Conservation (phyloP, 805 yeast species). For the Suhomyces kilbournensis region DNA sequence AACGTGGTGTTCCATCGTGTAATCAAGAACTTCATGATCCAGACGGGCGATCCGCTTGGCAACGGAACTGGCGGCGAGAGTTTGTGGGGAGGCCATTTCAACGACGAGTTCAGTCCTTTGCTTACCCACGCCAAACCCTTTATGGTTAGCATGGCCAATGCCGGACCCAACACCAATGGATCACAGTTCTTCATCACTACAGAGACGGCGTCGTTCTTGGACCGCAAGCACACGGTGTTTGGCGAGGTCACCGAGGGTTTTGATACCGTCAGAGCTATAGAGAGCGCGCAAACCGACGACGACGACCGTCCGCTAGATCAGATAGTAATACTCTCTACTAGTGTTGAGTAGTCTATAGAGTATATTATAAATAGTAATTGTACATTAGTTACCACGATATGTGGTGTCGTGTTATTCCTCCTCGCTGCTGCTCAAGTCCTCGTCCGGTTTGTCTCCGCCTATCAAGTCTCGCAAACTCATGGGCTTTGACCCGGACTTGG, state of each 20-base stretch:
- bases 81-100: slow-evolving; percentile 23
- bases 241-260: slow-evolving; percentile 23
- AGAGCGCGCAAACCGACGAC: slow-evolving; percentile 15
- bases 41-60: slow-evolving; percentile 24
- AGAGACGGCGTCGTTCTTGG: slow-evolving; percentile 15
- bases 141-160: slow-evolving; percentile 31
- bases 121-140: slow-evolving; percentile 27
- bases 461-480: slow-evolving; percentile 39
- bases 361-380: too few relatives aligned
- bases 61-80: slow-evolving; percentile 28
- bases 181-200: slow-evolving; percentile 28
- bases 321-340: slow-evolving; percentile 20
- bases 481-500: slow-evolving; percentile 22
- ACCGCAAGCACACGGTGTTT: slow-evolving; percentile 24
- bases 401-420: slow-evolving; percentile 20
- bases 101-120: slow-evolving; percentile 26
- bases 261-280: slow-evolving; percentile 18
- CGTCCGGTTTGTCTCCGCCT: slow-evolving; percentile 23
- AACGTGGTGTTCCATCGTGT: slow-evolving; percentile 27
- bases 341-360: too few relatives aligned
- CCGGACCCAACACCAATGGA: slow-evolving; percentile 26
- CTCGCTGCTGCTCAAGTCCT: slow-evolving; percentile 35
- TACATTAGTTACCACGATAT: too few relatives aligned
- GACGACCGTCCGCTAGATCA: slow-evolving; percentile 20
- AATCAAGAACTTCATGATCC: slow-evolving; percentile 24